Conservation (phyloP, 139 green algal species). For the Closterium sp. region DNA sequence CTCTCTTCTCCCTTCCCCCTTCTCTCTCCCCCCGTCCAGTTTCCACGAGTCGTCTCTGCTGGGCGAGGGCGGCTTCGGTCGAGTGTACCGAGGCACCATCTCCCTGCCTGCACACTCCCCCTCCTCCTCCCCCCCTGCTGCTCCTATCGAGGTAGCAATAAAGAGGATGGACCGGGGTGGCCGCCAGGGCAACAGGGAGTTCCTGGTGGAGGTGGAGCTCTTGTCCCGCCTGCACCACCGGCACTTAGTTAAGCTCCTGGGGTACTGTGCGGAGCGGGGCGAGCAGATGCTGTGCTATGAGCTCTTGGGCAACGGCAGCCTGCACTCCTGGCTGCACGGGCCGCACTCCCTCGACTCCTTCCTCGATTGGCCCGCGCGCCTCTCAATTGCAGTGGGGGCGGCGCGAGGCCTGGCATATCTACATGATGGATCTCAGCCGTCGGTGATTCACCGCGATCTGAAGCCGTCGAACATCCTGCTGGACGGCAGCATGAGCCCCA, state of each 20-base stretch:
- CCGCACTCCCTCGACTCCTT: not conserved
- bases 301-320: conserved; percentile 10
- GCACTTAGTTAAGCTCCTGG: conserved; percentile 54
- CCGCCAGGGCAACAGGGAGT: conserved; percentile 54
- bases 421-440: conserved; percentile 17
- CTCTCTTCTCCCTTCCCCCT: not conserved
- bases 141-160: not conserved
- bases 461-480: conserved; percentile 35
- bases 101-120: not conserved
- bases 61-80: not conserved
- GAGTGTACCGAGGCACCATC: not conserved
- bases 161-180: not conserved
- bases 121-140: not conserved
- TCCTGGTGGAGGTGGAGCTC: conserved; percentile 56
- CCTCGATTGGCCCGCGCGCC: conserved; percentile 19
- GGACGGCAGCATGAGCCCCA: conserved; percentile 15
- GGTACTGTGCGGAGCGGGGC: conserved; percentile 44
- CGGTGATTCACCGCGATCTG: conserved; percentile 18
- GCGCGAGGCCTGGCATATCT: conserved; percentile 20
- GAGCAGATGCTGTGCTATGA: conserved; percentile 26
- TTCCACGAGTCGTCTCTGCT: conserved; percentile 6
- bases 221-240: conserved; percentile 32
- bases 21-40: not conserved
- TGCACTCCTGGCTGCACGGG: conserved; percentile 19
- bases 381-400: conserved; percentile 24